These are phyloP conservation scores for Amylostereum chailletii DNA, from an alignment of 1,284 basidiomycete genomes.

Conservation along the genomic window DNA sequence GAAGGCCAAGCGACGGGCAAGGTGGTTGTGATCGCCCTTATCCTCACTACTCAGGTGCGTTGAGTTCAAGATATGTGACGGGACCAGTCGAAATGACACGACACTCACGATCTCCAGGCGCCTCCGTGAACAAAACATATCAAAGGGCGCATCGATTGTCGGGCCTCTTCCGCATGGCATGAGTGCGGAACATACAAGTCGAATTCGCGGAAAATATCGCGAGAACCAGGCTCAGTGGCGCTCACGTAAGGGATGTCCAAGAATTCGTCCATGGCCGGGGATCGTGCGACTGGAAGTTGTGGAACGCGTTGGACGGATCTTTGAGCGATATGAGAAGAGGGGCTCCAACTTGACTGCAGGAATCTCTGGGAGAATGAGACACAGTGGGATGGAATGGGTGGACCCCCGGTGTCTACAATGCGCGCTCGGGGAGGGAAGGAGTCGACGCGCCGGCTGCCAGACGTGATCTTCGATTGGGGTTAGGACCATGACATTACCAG, in stretches of 20 bases:
- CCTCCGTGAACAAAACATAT: constrained; percentile 68
- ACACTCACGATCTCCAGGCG: constrained; percentile 64
- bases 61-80: constrained; percentile 2
- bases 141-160: constrained; percentile 13
- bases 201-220: constrained; percentile 13
- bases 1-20: constrained; percentile 43
- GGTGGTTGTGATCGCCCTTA: constrained; percentile 46
- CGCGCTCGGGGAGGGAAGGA: too few relatives aligned
- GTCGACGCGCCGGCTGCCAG: too few relatives aligned
- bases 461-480: too few relatives aligned
- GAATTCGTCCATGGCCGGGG: constrained; percentile 8
- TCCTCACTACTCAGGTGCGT: constrained; percentile 43
- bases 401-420: too few relatives aligned
- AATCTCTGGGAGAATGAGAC: too few relatives aligned
- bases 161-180: not conserved
- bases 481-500: too few relatives aligned
- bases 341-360: too few relatives aligned
- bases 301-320: not conserved
- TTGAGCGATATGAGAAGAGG: constrained; percentile 1
- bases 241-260: constrained; percentile 12
- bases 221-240: not conserved
- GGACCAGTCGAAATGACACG: not conserved
- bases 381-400: too few relatives aligned
- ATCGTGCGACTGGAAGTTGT: constrained; percentile 1
- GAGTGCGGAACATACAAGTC: constrained; percentile 20